phyloP scores from a whole-genome alignment of 805 yeast species.

The Saccharomycopsis fodiens region DNA sequence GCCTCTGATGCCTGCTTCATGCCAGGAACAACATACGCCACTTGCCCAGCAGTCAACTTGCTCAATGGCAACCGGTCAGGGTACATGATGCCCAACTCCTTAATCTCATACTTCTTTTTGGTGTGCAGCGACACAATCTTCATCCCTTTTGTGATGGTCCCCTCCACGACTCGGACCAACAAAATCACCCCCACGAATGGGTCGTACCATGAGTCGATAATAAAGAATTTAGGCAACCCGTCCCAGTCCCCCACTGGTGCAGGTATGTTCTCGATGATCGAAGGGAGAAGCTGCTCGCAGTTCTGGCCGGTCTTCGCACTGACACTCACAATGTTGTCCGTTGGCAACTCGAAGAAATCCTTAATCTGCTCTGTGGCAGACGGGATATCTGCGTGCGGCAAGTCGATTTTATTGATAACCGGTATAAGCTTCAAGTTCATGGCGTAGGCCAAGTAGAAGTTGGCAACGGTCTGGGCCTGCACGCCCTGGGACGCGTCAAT shows the following conservation, averaged over 20 bases:
- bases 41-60: slow-evolving; percentile 77
- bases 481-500: slow-evolving; percentile 97
- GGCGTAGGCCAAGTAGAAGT: slow-evolving; percentile 83
- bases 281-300: slow-evolving; percentile 73
- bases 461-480: slow-evolving; percentile 98
- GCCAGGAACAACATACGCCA: slow-evolving; percentile 91
- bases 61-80: slow-evolving; percentile 73
- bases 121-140: slow-evolving; percentile 75
- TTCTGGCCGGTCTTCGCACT: slow-evolving; percentile 89
- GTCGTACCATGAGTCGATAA: slow-evolving; percentile 98
- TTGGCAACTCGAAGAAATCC: slow-evolving; percentile 69
- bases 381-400: slow-evolving; percentile 79
- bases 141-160: slow-evolving; percentile 64
- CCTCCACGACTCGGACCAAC: slow-evolving; percentile 80
- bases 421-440: slow-evolving; percentile 79
- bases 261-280: slow-evolving; percentile 74
- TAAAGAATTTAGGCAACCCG: slow-evolving; percentile 58
- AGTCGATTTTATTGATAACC: slow-evolving; percentile 84
- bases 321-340: slow-evolving; percentile 69
- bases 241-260: slow-evolving; percentile 53
- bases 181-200: slow-evolving; percentile 85
- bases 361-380: slow-evolving; percentile 81
- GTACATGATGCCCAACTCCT: slow-evolving; percentile 92
- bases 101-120: slow-evolving; percentile 68
- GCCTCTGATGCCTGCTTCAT: slow-evolving; percentile 86